Evolutionary conservation across 2,329 filamentous ascomycete genomes (phyloP).

Genomic region (Exophiala phaeomuriformis): DNA sequence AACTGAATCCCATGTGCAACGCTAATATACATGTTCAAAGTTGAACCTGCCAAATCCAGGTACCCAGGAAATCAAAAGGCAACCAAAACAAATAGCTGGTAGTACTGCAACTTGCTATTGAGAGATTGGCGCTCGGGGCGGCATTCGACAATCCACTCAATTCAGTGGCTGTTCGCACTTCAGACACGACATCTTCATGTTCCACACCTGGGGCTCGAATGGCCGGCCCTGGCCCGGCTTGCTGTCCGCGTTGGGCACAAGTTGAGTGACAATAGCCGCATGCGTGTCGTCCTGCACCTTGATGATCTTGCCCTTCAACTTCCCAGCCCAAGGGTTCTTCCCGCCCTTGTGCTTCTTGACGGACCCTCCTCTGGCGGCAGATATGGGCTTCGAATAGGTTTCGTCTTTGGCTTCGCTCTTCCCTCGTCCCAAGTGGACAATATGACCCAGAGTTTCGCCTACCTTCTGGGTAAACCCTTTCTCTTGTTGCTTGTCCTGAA

Average conservation of each 20-base stretch:
- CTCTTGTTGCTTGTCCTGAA: slow-evolving; percentile 1
- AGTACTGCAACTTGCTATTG: no score
- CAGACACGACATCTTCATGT: slow-evolving; percentile 35
- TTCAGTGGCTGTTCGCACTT: slow-evolving; percentile 30
- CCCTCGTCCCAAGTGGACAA: not conserved
- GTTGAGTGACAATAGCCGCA: slow-evolving; percentile 12
- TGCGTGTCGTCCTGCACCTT: slow-evolving; percentile 6
- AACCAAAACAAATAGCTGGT: no score
- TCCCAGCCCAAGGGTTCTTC: slow-evolving; percentile 16
- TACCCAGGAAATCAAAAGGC: no score
- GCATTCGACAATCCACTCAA: not conserved
- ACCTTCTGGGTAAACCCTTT: slow-evolving; percentile 9
- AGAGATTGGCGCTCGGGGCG: no score
- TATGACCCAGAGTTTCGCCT: slow-evolving; percentile 2
- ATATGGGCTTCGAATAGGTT: not conserved
- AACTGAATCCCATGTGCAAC: no score
- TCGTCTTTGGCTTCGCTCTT: slow-evolving; percentile 3
- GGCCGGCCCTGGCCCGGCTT: not conserved
- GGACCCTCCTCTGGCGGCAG: not conserved
- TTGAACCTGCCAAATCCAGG: no score
- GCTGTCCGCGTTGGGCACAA: slow-evolving; percentile 11
- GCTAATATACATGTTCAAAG: no score
- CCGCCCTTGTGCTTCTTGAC: slow-evolving; percentile 9
- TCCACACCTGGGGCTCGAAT: slow-evolving; percentile 37
- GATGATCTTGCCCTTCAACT: slow-evolving; percentile 16